These are phyloP conservation scores for Sordariomycetes sp. DNA, from an alignment of 2,329 filamentous ascomycete genomes.

Conservation along the genomic window DNA sequence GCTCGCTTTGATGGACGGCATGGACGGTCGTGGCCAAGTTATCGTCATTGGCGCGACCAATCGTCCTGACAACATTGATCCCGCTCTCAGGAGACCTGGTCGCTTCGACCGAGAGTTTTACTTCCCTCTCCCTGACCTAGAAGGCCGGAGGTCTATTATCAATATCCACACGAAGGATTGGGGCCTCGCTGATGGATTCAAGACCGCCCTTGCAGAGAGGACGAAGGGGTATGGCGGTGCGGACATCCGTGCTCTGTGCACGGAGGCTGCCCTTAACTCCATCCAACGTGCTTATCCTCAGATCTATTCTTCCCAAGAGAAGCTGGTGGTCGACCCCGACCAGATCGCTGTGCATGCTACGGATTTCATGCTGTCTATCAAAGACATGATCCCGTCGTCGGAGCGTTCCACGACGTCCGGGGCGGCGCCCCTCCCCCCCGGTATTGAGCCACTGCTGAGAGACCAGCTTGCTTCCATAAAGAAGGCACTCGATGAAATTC, in stretches of 20 bases:
- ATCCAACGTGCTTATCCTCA: slow-evolving; percentile 94
- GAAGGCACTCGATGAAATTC: slow-evolving; percentile 57
- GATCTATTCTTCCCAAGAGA: slow-evolving; percentile 84
- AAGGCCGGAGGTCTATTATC: slow-evolving; percentile 74
- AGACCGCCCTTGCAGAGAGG: slow-evolving; percentile 70
- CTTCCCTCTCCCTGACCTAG: slow-evolving; percentile 79
- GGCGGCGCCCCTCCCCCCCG: slow-evolving; percentile 68
- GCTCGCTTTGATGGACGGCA: slow-evolving; percentile 92
- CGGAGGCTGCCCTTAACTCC: slow-evolving; percentile 88
- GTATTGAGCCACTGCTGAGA: slow-evolving; percentile 71
- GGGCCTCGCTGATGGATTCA: slow-evolving; percentile 73
- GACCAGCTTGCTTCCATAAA: slow-evolving; percentile 62
- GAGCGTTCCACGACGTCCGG: slow-evolving; percentile 80
- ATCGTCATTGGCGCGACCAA: slow-evolving; percentile 99
- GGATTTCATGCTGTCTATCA: slow-evolving; percentile 94
- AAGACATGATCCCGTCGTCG: slow-evolving; percentile 92
- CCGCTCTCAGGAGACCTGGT: slow-evolving; percentile 84
- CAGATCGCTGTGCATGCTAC: slow-evolving; percentile 82
- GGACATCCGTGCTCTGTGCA: slow-evolving; percentile 86
- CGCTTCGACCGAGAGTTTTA: slow-evolving; percentile 98
- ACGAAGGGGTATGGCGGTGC: slow-evolving; percentile 97
- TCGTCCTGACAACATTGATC: slow-evolving; percentile 90
- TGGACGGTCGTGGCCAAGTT: slow-evolving; percentile 96
- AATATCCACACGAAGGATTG: slow-evolving; percentile 94
- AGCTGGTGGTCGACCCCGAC: slow-evolving; percentile 75